A percentile compares a stretch with the other conserved stretches of the same genome.
These are phyloP conservation scores for Botryosphaeria dothidea DNA, from an alignment of 2,329 filamentous ascomycete species.

Conservation along the genomic window DNA sequence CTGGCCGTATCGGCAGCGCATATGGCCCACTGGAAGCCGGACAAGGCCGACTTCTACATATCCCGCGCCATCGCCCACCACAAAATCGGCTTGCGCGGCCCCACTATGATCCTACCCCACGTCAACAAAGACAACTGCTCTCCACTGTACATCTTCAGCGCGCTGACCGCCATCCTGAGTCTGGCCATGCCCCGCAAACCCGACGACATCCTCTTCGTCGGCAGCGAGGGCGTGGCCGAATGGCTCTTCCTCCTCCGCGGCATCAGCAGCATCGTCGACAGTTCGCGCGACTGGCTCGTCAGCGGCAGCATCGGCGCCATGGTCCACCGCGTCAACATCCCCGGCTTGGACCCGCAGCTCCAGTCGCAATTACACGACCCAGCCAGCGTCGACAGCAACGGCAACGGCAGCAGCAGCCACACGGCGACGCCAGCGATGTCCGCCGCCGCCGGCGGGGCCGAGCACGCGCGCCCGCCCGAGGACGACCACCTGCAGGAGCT, in stretches of 20 bases:
- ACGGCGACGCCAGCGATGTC: not conserved
- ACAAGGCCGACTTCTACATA: constrained; percentile 5
- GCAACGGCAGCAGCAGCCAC: not conserved
- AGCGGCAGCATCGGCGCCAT: constrained; percentile 10
- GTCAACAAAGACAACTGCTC: constrained; percentile 16
- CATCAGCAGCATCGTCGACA: constrained; percentile 1
- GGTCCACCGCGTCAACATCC: constrained; percentile 3
- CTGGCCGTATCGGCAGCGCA: constrained; percentile 49
- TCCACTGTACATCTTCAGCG: constrained; percentile 13
- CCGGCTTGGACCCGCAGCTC: not conserved
- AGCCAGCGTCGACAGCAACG: not conserved
- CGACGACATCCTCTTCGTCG: constrained; percentile 15
- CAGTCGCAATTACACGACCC: not conserved
- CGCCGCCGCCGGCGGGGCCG: not conserved
- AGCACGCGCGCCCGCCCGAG: constrained; percentile 2
- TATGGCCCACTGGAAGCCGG: constrained; percentile 33
- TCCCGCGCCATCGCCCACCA: constrained; percentile 8
- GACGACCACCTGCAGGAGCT: constrained; percentile 6
- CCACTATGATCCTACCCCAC: constrained; percentile 4
- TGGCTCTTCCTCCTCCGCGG: constrained; percentile 19
- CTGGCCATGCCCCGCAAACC: constrained; percentile 13
- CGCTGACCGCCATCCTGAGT: constrained; percentile 12
- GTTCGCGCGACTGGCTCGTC: constrained; percentile 9
- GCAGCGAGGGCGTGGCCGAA: constrained; percentile 9
- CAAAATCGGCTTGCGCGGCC: constrained; percentile 15